Evolutionary conservation across 75 land plant genomes (phyloP), one percentile per base, ranked within the genome.

Genomic region (Sequoia sempervirens): DNA sequence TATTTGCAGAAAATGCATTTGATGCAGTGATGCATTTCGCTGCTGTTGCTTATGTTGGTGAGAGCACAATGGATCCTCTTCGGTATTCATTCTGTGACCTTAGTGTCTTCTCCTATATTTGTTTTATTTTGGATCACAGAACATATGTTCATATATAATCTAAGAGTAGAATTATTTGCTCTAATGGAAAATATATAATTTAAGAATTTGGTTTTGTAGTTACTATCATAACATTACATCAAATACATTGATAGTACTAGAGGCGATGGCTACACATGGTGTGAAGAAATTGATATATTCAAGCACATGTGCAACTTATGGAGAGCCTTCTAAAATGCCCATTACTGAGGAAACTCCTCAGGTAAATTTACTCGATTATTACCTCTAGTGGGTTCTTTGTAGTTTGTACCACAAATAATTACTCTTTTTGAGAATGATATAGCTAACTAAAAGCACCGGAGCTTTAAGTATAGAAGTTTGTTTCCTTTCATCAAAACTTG

Each of bases 21-120:
- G 97, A 95, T 88, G 97, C 96, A 79, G 97, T 95, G 7, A 93
- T 95, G 85, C 97, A 95, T 82, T 95, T 95, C 89, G 97, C 97
- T 32, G 97, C 93, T 70, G 96, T 95, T 83, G 97, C 97, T 45
- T 95, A 94, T 87, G 97, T 95, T 37, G 97, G 97, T 40, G 97
- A 95, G 85, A 95, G 97, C 84, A 93, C 94, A 56, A 87, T 90
- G 23, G 96, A 95, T 53, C 97, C 97, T 82, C 93, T 95, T 36
- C 88, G 90, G 97, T 95, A 90, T 87, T 88, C 80, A 41, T 80
- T 47, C 43, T 68, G 28, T 74, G 18, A 15, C 32, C 54, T 37
- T 40, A 46, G 32, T 15, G 41, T 45, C 20, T 53, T 18, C 61
- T 45, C 8, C 10, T 79, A 30, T 83, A 11, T 41, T 58, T 64